A percentile compares a stretch with the other conserved stretches of the same genome.
Conservation (phyloP, 2,329 filamentous ascomycete genomes). For the Karstenula rhodostoma region DNA sequence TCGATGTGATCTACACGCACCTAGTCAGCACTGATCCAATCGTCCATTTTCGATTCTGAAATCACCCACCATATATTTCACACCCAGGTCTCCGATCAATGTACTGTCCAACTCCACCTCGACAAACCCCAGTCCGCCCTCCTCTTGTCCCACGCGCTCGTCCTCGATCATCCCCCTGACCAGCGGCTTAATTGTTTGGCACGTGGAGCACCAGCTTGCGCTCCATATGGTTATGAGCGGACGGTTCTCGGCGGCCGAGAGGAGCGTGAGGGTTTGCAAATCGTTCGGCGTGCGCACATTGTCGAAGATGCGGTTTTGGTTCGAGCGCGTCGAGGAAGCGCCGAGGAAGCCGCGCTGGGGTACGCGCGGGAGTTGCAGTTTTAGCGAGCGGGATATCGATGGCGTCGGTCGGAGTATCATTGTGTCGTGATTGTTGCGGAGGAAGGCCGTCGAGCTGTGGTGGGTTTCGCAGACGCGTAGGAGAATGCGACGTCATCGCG, state of each 20-base stretch:
- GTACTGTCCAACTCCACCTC: constrained; percentile 59
- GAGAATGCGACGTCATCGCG: constrained; percentile 9
- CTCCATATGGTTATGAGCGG: constrained; percentile 61
- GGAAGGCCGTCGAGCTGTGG: neutral
- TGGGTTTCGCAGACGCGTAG: neutral
- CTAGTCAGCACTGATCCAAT: constrained; percentile 11
- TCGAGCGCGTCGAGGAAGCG: constrained; percentile 16
- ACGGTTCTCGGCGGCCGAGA: constrained; percentile 54
- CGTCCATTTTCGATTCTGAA: neutral
- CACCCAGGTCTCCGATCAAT: constrained; percentile 51
- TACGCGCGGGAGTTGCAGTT: constrained; percentile 3
- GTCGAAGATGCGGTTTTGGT: constrained; percentile 45
- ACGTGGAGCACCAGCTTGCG: constrained; percentile 57
- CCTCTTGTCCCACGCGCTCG: constrained; percentile 54
- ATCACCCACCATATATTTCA: constrained; percentile 49
- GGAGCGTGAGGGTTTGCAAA: constrained; percentile 57
- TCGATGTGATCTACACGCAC: constrained; percentile 50
- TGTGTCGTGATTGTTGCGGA: neutral
- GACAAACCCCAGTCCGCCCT: constrained; percentile 57
- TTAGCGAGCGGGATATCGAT: constrained; percentile 1
- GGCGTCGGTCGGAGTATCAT: constrained; percentile 21
- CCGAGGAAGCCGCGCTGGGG: constrained; percentile 14
- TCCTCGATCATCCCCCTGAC: constrained; percentile 53
- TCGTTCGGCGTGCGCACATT: constrained; percentile 58
- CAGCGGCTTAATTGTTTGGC: constrained; percentile 53